Evolutionary conservation across 2,329 filamentous ascomycete genomes (phyloP), one percentile per base, ranked within the genome.

Genomic region (Graphiopsis chlorocephala): DNA sequence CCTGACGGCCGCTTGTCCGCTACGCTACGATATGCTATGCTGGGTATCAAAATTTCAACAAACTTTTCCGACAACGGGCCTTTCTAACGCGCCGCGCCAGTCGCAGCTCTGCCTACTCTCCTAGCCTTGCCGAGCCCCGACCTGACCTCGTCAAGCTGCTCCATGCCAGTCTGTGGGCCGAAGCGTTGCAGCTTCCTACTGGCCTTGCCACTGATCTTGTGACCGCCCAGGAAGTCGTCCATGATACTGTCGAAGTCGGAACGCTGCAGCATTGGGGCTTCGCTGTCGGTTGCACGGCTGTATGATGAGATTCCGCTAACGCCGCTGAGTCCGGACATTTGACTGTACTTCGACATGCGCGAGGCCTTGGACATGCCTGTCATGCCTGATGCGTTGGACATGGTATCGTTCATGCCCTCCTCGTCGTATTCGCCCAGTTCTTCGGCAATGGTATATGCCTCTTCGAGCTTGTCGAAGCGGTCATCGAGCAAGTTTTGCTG

Each of bases 101-200:
- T 53, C 20, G 60, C 60, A 33, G 47, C 48, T 20, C 60, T 53
- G 33, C 60, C 60, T 26, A 29, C 53, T n/a, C 60, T 28, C 66
- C 87, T 86, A 31, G 93, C 90, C 28, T 91, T 90, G 0, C 94
- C 94, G 64, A 97, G 78, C 7, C 88, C 91, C 68, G 85, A 85
- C 61, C 95, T 84, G 60, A 99, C 89, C 79, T 98, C 94, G 69
- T 98, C 95, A 66, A 98, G 82, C 81, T 98, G 92, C 78, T 91
- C 88, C 69, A 97, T 83, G 0, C 95, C 95, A 66, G 85, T 91
- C 75, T 90, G 89, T 69, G 90, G 88, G 74, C 90, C 91, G 89
- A 79, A 93, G 92, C 67, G 65, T 80, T 93, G 94, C 23, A 92
- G 85, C 62, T 84, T 78, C 50, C 78, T 72, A 29, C 70, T 74